These are phyloP conservation scores for Curvularia eragrostidis DNA, from an alignment of 2,329 filamentous ascomycete genomes.

Conservation along the genomic window DNA sequence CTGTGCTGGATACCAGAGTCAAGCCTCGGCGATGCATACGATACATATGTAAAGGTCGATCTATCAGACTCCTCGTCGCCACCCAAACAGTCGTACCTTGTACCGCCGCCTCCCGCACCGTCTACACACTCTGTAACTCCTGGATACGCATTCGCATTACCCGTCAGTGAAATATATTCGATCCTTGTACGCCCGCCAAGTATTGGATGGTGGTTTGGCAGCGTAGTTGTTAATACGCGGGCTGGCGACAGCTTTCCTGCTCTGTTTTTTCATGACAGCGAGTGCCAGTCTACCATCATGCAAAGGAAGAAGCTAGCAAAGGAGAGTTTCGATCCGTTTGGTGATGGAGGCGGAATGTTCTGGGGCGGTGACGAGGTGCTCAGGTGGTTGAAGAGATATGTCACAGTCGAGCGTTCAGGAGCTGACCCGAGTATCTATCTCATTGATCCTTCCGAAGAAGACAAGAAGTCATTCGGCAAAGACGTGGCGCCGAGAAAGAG, in stretches of 20 bases:
- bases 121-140: slow-evolving; percentile 73
- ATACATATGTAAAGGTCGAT: slow-evolving; percentile 95
- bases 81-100: slow-evolving; percentile 85
- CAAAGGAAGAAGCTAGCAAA: slow-evolving; percentile 86
- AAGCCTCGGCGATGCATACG: slow-evolving; percentile 79
- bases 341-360: slow-evolving; percentile 83
- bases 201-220: slow-evolving; percentile 98
- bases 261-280: slow-evolving; percentile 95
- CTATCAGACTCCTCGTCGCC: slow-evolving; percentile 80
- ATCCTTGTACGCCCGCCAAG: slow-evolving; percentile 89
- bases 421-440: slow-evolving; percentile 92
- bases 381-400: slow-evolving; percentile 86
- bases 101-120: slow-evolving; percentile 87
- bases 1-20: slow-evolving; percentile 94
- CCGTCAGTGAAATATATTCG: slow-evolving; percentile 88
- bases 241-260: slow-evolving; percentile 93
- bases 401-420: slow-evolving; percentile 79
- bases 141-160: slow-evolving; percentile 91
- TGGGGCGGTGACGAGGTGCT: slow-evolving; percentile 98
- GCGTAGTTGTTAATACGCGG: slow-evolving; percentile 88
- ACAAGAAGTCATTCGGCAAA: slow-evolving; percentile 79
- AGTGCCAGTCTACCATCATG: slow-evolving; percentile 93
- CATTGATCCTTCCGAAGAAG: slow-evolving; percentile 84
- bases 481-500: slow-evolving; percentile 56
- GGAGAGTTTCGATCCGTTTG: slow-evolving; percentile 90